phyloP scores from a whole-genome alignment of 73 alveolate genomes.

The Tetrahymena borealis region DNA sequence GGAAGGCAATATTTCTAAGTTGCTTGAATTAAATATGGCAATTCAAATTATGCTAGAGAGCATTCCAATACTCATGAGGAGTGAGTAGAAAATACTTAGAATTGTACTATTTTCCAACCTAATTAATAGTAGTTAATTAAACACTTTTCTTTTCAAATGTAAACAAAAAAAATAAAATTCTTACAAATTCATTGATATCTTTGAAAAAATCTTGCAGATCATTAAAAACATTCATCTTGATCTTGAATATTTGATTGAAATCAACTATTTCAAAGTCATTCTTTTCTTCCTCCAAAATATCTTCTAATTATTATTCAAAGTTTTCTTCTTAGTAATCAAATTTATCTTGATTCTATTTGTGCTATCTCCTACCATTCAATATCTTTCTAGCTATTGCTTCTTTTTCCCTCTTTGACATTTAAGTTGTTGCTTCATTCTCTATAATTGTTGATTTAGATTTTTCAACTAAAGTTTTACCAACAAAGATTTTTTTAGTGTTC shows the following conservation, averaged over 20 bases:
- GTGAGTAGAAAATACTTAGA: background rate
- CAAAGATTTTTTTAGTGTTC: background rate
- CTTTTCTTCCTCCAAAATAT: background rate
- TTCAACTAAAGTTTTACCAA: background rate
- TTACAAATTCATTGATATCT: background rate
- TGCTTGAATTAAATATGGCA: background rate
- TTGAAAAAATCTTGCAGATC: background rate
- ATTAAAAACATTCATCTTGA: background rate
- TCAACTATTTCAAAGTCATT: background rate
- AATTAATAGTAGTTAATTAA: no score
- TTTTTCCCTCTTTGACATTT: no score
- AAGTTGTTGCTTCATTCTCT: background rate
- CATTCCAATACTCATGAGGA: background rate
- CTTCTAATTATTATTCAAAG: background rate
- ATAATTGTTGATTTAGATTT: no score
- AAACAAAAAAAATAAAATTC: background rate
- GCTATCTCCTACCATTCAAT: no score
- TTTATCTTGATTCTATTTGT: background rate
- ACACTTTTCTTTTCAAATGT: background rate
- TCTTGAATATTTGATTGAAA: background rate
- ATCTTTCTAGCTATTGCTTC: no score
- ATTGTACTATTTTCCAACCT: background rate
- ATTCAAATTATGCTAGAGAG: background rate
- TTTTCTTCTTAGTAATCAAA: background rate
- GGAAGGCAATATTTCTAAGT: background rate